Conservation (phyloP, 495 filamentous ascomycete genomes). For the Aspergillus hancockii region DNA sequence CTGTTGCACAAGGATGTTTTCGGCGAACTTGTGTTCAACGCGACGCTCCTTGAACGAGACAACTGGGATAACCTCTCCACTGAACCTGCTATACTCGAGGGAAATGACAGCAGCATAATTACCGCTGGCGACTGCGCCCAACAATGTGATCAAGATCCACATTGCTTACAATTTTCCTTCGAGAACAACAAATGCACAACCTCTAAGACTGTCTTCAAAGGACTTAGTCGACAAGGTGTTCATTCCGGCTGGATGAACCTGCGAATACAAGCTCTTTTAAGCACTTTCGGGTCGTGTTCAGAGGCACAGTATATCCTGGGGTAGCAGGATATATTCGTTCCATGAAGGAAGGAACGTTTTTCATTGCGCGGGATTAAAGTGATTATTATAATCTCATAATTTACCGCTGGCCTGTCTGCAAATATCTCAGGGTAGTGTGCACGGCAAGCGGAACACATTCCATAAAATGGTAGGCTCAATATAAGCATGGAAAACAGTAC, state of each 20-base stretch:
- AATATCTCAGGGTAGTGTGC: no score
- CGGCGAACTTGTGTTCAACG: constrained; percentile 27
- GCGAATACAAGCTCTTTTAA: constrained; percentile 28
- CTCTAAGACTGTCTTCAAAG: constrained; percentile 30
- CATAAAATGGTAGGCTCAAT: no score
- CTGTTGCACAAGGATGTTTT: constrained; percentile 39
- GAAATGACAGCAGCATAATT: constrained; percentile 19
- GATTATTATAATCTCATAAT: no score
- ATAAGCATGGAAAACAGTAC: no score
- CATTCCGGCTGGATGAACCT: constrained; percentile 36
- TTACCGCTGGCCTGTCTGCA: background rate
- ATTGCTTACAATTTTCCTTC: constrained; percentile 47
- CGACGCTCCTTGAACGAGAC: constrained; percentile 16
- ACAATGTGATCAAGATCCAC: constrained; percentile 35
- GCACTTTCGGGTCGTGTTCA: constrained; percentile 28
- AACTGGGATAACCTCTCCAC: constrained; percentile 39
- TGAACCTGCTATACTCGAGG: constrained; percentile 19
- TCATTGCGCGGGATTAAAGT: no score
- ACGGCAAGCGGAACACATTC: no score
- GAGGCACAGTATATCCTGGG: constrained; percentile 29
- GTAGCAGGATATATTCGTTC: background rate
- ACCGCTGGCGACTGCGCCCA: constrained; percentile 37
- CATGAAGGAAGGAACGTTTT: background rate
- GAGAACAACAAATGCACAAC: constrained; percentile 32
- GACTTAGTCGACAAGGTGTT: constrained; percentile 23